Evolutionary conservation across 208 protist species (phyloP), one percentile per base, ranked within the genome.

Genomic region (Histomonas meleagridis): DNA sequence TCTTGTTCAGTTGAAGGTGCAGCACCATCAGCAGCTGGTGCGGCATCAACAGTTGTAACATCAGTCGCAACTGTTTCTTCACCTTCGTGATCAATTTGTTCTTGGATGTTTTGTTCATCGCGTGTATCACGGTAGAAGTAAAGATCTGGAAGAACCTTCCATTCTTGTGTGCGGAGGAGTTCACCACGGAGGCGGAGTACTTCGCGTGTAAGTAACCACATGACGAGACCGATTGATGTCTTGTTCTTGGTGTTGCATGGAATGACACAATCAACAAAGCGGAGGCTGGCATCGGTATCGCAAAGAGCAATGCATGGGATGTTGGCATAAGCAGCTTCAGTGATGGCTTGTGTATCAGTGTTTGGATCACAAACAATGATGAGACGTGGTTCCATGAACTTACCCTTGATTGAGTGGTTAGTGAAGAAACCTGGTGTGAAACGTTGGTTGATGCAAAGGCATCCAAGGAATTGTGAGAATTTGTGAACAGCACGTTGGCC

Each of bases 221-320:
- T 99, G 94, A 99, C 97, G 78, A 99, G 96, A 95, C 96, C 98
- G 95, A 99, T 98, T 53, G 97, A 96, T 92, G 97, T 94, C 92
- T 95, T 94, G 92, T 93, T 93, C 93, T 95, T 95, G 92, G 93
- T 95, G 94, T 95, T 95, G 91, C 92, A 93, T 46, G 94, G 94
- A 32, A 92, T 92, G 43, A 90, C 92, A 94, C 98, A 95, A 95
- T 99, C 98, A 79, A 99, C 97, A 94, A 96, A 96, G 57, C 96
- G 94, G 62, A 99, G 93, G 90, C 96, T 96, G 57, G 97, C 97
- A 95, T 99, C 97, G 86, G 98, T 96, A 95, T 99, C 96, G 96
- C 97, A 98, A 95, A 99, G 96, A 93, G 98, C 97, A 93, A 99
- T 99, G 92, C 96, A 96, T 78, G 98, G 98, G 93, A 99, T 98